These are phyloP conservation scores for Penicillium paradoxum DNA, from an alignment of 495 filamentous ascomycete species.

Conservation along the genomic window DNA sequence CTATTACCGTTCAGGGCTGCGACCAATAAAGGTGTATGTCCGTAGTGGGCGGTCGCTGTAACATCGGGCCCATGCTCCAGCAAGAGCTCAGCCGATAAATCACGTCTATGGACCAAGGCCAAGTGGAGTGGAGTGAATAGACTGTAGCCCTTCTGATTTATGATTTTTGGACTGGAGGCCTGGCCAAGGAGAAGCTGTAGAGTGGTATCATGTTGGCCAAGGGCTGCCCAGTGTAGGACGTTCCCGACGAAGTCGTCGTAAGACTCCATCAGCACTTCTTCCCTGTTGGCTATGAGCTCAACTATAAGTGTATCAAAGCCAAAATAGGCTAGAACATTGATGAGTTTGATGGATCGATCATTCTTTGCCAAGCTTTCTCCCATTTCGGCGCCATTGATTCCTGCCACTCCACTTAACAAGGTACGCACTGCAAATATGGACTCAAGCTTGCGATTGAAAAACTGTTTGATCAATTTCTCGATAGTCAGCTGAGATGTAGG, in stretches of 20 bases:
- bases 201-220: neutral
- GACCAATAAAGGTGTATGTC: neutral
- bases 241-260: slow-evolving; percentile 1
- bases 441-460: slow-evolving; percentile 3
- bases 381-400: neutral
- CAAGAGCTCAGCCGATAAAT: neutral
- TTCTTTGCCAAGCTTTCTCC: neutral
- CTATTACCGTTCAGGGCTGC: neutral
- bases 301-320: neutral
- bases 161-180: neutral
- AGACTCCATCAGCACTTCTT: neutral
- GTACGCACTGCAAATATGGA: neutral
- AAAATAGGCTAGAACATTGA: slow-evolving; percentile 1
- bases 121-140: neutral
- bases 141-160: neutral
- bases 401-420: neutral
- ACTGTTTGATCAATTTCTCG: neutral
- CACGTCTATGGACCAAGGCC: neutral
- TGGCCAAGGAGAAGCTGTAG: neutral
- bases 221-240: slow-evolving; percentile 1
- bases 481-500: neutral
- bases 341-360: neutral
- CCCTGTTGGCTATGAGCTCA: neutral
- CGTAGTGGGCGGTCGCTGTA: neutral
- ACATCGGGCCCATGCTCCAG: slow-evolving; percentile 1